Conservation (phyloP, 2,329 filamentous ascomycete genomes). For the Penicillium polonicum region DNA sequence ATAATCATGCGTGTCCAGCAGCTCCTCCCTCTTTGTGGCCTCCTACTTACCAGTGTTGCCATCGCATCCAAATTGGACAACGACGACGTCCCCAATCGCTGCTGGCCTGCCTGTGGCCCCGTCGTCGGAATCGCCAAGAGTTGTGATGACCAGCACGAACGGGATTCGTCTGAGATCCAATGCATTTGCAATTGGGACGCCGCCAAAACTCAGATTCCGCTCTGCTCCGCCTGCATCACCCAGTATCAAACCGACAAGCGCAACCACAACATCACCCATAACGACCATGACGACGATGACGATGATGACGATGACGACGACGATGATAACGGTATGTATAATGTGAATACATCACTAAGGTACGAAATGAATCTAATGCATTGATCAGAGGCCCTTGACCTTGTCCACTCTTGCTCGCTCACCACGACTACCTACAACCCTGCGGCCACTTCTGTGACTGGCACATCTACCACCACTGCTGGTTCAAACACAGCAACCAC, state of each 20-base stretch:
- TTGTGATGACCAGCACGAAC: constrained; percentile 27
- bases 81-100: constrained; percentile 30
- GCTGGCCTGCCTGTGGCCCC: constrained; percentile 27
- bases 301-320: constrained; percentile 16
- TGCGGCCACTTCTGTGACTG: constrained; percentile 20
- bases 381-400: constrained; percentile 30
- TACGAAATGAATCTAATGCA: constrained; percentile 4
- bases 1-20: constrained; percentile 25
- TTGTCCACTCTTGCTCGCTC: constrained; percentile 30
- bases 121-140: constrained; percentile 25
- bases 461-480: constrained; percentile 4
- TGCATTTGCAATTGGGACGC: constrained; percentile 32
- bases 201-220: constrained; percentile 28
- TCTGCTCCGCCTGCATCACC: constrained; percentile 36
- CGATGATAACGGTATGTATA: constrained; percentile 30
- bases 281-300: constrained; percentile 20
- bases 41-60: constrained; percentile 25
- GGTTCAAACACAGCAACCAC: constrained; percentile 4
- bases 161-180: constrained; percentile 26
- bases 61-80: constrained; percentile 29
- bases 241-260: constrained; percentile 19
- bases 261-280: constrained; percentile 11
- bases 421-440: constrained; percentile 30
- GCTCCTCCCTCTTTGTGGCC: constrained; percentile 24
- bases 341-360: not conserved